phyloP scores from a whole-genome alignment of 305 asterid genomes.

The Solanum aculeatissimum region DNA sequence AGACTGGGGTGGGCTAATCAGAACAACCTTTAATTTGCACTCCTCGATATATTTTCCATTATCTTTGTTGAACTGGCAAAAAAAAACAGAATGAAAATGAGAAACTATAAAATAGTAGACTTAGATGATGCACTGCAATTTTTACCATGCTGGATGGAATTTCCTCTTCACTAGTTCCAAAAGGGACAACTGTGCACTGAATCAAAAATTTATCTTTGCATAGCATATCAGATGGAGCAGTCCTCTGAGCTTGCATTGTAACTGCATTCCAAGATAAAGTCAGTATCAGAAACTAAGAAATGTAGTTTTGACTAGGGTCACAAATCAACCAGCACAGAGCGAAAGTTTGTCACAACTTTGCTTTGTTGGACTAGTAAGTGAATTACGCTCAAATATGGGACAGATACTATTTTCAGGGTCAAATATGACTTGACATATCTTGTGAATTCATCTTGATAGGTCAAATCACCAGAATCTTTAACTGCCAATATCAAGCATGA shows the following conservation, averaged over 20 bases:
- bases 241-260: constrained; percentile 81
- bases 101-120: neutral
- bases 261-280: constrained; percentile 30
- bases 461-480: neutral
- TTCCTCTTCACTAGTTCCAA: constrained; percentile 64
- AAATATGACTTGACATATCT: neutral
- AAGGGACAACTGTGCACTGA: constrained; percentile 68
- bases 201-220: constrained; percentile 86
- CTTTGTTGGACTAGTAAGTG: neutral
- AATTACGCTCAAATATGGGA: neutral
- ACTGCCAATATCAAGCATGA: neutral
- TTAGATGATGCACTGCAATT: constrained; percentile 1
- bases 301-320: neutral
- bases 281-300: constrained; percentile 1
- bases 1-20: constrained; percentile 35
- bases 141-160: constrained; percentile 64
- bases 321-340: neutral
- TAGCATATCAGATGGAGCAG: constrained; percentile 48
- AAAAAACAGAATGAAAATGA: constrained; percentile 1
- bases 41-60: constrained; percentile 55
- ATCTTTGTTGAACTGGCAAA: constrained; percentile 55
- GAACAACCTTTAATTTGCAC: constrained; percentile 71
- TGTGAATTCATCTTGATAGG: neutral
- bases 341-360: neutral
- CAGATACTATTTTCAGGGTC: neutral